Evolutionary conservation across 2,329 filamentous ascomycete genomes (phyloP).

Genomic region (Diaporthe sp.): DNA sequence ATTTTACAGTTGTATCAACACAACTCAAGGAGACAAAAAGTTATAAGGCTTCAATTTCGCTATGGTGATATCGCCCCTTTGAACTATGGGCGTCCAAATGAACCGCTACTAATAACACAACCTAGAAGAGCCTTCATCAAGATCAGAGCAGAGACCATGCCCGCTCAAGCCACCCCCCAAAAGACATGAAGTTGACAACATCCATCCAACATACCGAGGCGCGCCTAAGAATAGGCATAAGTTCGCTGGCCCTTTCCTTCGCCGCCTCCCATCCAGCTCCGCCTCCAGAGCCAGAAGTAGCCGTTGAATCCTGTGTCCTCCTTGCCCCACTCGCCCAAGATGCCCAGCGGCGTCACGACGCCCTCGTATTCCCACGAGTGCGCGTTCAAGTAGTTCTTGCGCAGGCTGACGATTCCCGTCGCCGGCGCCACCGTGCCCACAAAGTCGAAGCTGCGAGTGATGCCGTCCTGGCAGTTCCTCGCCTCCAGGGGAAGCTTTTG

Average conservation of each 20-base stretch:
- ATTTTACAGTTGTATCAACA: too few relatives aligned
- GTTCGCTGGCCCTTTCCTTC: conserved; percentile 25
- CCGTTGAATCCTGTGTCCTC: conserved; percentile 39
- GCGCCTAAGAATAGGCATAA: conserved; percentile 35
- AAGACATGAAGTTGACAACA: too few relatives aligned
- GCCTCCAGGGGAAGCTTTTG: conserved; percentile 39
- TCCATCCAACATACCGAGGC: not conserved
- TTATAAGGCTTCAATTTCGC: conserved; percentile 6
- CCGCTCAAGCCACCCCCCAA: too few relatives aligned
- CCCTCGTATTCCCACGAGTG: conserved; percentile 43
- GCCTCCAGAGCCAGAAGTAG: conserved; percentile 42
- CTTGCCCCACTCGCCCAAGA: conserved; percentile 50
- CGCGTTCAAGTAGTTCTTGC: conserved; percentile 38
- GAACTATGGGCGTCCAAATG: not conserved
- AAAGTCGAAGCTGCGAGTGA: conserved; percentile 41
- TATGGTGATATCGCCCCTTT: not conserved
- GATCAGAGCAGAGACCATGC: not conserved
- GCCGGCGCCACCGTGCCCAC: conserved; percentile 33
- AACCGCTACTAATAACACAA: conserved; percentile 13
- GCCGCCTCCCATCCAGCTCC: conserved; percentile 41
- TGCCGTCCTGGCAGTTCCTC: conserved; percentile 37
- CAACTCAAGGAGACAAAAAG: not conserved
- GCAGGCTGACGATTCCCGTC: conserved; percentile 39
- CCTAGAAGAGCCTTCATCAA: not conserved
- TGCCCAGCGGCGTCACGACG: conserved; percentile 44